A percentile compares a stretch with the other conserved stretches of the same genome.
These are phyloP conservation scores for Cicer arietinum DNA, from an alignment of 306 rosid species.

Conservation along the genomic window DNA sequence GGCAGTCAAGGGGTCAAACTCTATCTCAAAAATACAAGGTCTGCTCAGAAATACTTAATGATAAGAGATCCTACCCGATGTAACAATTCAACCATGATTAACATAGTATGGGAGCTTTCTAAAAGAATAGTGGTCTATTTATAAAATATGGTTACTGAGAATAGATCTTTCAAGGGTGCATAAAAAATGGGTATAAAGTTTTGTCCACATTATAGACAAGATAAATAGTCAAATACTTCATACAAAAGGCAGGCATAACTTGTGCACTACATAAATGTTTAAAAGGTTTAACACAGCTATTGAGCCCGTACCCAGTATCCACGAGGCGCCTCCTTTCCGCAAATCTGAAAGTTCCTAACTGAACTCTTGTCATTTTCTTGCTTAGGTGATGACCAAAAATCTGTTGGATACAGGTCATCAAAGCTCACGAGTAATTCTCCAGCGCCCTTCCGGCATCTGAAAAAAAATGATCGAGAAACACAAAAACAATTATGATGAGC, in stretches of 20 bases:
- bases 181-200: background rate
- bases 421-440: conserved; percentile 88
- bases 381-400: conserved; percentile 48
- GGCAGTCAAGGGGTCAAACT: background rate
- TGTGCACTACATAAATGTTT: conserved; percentile 2
- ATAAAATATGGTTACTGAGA: conserved; percentile 7
- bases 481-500: conserved; percentile 33
- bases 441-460: conserved; percentile 93
- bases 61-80: background rate
- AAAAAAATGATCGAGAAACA: conserved; percentile 46
- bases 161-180: conserved; percentile 10
- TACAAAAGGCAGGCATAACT: conserved; percentile 19
- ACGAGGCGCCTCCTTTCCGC: conserved; percentile 94
- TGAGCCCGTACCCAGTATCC: conserved; percentile 87
- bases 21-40: background rate
- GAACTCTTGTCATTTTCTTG: conserved; percentile 56
- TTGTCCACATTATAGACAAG: background rate
- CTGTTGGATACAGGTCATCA: conserved; percentile 76
- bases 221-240: conserved; percentile 5
- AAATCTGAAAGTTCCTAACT: conserved; percentile 63
- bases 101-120: no score
- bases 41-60: background rate
- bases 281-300: conserved; percentile 41
- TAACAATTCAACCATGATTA: conserved; percentile 14
- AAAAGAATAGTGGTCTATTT: background rate